Base-by-base conservation (phyloP, 352 stramenopile species). In the Pythium angustatum region DNA sequence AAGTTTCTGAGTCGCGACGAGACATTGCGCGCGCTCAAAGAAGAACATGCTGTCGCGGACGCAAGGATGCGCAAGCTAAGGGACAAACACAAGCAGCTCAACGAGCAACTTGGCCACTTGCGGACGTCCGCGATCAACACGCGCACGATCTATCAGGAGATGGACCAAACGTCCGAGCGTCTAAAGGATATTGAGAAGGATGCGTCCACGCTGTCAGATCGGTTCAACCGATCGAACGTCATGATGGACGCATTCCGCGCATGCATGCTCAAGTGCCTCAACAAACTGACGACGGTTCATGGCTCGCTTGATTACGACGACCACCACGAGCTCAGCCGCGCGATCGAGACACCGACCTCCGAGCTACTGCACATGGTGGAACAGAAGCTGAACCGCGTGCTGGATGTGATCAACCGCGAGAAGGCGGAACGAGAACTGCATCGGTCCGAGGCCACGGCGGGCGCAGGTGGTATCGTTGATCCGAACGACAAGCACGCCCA, bases 111-210 rank as follows among this genome's bases (percentile, higher is more conserved):
- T 12, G 68, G 73, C 28, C 76, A 81, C 1, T 64, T 92, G 57
- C 82, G 85, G 26, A 77, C 80, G 28, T 80, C 82, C 11, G 84
- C 85, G 22, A 80, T 88, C 61, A 93, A 91, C 57, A 85, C 85
- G n/a, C 85, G 83, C 38, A 91, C 81, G 17, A 87, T 91, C 45
- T 93, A 93, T 68, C 85, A 93, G 49, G 85, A 91, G 53, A 91
- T 93, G 85, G 85, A 93, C 59, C 77, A 90, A 33, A 91, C 85
- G 3, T 83, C 81, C 7, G 85, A 93, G 54, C 76, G 82, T 0
- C 74, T 93, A n/a, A 93, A 93, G 28, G 85, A 93, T 27, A 91
- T 90, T 38, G 85, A 92, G 48, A 93, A 93, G 52, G 84, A 91
- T 45, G 85, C 83, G 12, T 77, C 81, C 24, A 30, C 80, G 28